These are phyloP conservation scores for Vitis hybrid DNA, from an alignment of 177 flowering plant genomes.

Conservation along the genomic window DNA sequence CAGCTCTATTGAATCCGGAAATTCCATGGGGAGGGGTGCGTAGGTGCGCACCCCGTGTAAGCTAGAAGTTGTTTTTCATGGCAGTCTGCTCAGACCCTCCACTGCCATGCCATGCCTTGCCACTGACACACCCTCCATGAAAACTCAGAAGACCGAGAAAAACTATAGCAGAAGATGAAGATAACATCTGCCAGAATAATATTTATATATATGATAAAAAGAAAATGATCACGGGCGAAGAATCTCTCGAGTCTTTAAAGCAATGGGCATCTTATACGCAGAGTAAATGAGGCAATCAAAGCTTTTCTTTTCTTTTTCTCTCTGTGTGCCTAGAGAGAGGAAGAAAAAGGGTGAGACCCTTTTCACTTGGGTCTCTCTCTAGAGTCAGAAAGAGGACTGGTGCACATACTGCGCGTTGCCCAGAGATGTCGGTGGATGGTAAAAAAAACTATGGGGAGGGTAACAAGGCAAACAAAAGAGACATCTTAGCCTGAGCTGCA, in stretches of 20 bases:
- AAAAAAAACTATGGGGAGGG: constrained; percentile 8
- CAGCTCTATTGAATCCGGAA: too few species aligned
- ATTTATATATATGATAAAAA: background rate
- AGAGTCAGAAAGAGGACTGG: constrained; percentile 11
- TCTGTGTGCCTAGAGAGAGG: constrained; percentile 10
- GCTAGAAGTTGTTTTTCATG: background rate
- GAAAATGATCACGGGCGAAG: constrained; percentile 35
- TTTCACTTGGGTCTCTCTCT: constrained; percentile 12
- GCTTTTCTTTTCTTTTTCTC: constrained; percentile 1
- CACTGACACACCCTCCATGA: constrained; percentile 18
- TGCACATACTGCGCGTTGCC: constrained; percentile 1
- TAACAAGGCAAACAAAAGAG: constrained; percentile 1
- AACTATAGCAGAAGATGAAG: background rate
- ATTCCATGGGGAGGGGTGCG: background rate
- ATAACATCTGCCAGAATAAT: background rate
- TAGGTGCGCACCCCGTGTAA: constrained; percentile 1
- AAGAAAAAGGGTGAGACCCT: background rate
- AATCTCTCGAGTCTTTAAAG: constrained; percentile 26
- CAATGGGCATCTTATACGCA: too few species aligned
- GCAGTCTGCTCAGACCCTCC: background rate
- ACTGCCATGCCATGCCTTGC: constrained; percentile 16
- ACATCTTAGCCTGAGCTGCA: too few species aligned
- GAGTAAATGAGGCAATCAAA: constrained; percentile 11
- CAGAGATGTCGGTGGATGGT: constrained; percentile 14
- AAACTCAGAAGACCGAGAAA: constrained; percentile 1